Percentiles rank a stretch among this genome's conserved stretches.
Conservation (phyloP, 129 eudicot species). For the Arctium lappa region DNA sequence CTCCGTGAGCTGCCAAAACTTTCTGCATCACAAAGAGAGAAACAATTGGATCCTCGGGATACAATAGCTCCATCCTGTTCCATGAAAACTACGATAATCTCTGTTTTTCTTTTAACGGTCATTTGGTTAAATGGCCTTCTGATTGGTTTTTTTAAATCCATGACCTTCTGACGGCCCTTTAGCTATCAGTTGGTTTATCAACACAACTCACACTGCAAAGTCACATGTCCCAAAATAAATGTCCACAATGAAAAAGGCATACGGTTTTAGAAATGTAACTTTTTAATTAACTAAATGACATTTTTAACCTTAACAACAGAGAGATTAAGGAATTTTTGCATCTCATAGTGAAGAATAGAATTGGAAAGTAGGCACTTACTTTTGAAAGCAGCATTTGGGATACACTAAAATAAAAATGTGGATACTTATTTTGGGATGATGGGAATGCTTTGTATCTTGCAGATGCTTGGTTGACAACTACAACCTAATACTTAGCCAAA, state of each 20-base stretch:
- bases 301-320: not conserved
- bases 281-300: not conserved
- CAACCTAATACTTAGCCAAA: not conserved
- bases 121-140: not conserved
- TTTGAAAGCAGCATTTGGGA: not conserved
- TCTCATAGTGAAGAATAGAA: not conserved
- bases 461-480: not conserved
- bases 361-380: not conserved
- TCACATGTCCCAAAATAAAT: too few relatives aligned
- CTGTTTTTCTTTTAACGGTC: not conserved
- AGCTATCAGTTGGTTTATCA: not conserved
- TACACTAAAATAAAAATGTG: not conserved
- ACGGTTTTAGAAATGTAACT: not conserved
- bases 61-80: not conserved
- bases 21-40: slow-evolving; percentile 44
- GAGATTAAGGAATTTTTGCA: not conserved
- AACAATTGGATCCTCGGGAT: not conserved
- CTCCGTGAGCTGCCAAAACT: slow-evolving; percentile 89
- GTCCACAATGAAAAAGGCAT: not conserved
- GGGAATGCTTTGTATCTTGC: not conserved
- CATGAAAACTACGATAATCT: not conserved
- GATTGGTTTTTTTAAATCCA: not conserved
- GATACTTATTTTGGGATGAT: not conserved
- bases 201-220: not conserved
- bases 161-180: not conserved